These are phyloP conservation scores for Fusarium armeniacum DNA, from an alignment of 2,329 filamentous ascomycete species.

Conservation along the genomic window DNA sequence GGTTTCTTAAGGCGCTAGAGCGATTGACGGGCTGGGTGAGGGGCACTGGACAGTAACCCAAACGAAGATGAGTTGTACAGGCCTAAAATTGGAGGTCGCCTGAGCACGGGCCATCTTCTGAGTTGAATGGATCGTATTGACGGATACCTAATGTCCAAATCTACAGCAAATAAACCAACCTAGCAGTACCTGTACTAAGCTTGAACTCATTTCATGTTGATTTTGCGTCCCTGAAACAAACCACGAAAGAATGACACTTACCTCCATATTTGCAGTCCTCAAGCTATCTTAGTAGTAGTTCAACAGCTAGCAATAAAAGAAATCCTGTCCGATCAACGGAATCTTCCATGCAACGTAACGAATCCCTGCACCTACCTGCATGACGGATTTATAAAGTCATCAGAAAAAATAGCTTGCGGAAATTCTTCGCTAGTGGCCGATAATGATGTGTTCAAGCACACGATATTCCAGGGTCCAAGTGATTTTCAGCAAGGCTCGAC, in stretches of 20 bases:
- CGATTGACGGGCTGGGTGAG: conserved; percentile 32
- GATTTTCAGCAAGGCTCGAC: conserved; percentile 4
- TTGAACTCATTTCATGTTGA: background rate
- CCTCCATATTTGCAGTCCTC: background rate
- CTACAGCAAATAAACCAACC: background rate
- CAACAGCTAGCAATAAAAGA: background rate
- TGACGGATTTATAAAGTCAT: conserved; percentile 9
- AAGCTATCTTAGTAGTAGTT: background rate
- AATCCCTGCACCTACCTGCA: conserved; percentile 7
- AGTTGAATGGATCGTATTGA: conserved; percentile 9
- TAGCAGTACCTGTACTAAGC: too few species aligned
- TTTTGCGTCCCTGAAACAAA: background rate
- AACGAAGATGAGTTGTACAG: conserved; percentile 6
- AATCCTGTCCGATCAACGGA: background rate
- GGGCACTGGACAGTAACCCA: conserved; percentile 20
- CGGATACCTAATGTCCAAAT: conserved; percentile 6
- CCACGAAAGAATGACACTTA: background rate
- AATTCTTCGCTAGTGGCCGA: conserved; percentile 15
- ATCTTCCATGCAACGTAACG: background rate
- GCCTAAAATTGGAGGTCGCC: background rate
- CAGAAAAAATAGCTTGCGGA: conserved; percentile 15
- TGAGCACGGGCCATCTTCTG: conserved; percentile 28
- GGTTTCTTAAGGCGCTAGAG: conserved; percentile 33
- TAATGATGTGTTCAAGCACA: conserved; percentile 30
- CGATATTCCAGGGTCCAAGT: conserved; percentile 33